Conservation (phyloP, 2,329 filamentous ascomycete genomes). For the Scytalidium sp. region DNA sequence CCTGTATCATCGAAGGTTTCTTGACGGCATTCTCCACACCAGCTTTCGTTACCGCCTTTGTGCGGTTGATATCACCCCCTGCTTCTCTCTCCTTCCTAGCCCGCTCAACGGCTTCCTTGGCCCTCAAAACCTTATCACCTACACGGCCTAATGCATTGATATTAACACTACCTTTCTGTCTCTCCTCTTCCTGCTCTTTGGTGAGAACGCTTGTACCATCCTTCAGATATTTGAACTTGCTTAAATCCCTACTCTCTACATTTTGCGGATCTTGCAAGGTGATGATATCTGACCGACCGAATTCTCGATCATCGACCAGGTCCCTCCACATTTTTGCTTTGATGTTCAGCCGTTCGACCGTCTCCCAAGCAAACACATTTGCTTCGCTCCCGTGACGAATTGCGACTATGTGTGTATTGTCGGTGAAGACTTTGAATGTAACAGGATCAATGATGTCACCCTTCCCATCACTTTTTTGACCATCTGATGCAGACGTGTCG, state of each 20-base stretch:
- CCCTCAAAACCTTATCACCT: slow-evolving; percentile 79
- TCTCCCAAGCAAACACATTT: slow-evolving; percentile 97
- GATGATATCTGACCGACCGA: slow-evolving; percentile 88
- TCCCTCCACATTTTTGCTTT: slow-evolving; percentile 97
- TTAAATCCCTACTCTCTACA: slow-evolving; percentile 75
- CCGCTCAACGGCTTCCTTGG: slow-evolving; percentile 90
- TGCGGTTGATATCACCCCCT: slow-evolving; percentile 54
- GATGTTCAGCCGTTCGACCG: slow-evolving; percentile 90
- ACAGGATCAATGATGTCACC: slow-evolving; percentile 94
- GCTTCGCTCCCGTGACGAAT: slow-evolving; percentile 76
- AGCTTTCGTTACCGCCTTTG: slow-evolving; percentile 35
- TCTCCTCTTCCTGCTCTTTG: slow-evolving; percentile 67
- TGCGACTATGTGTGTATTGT: slow-evolving; percentile 96
- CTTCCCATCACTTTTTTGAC: slow-evolving; percentile 47
- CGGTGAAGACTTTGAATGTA: slow-evolving; percentile 95
- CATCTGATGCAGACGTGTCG: slow-evolving; percentile 51
- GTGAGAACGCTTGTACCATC: slow-evolving; percentile 72
- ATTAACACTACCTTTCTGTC: slow-evolving; percentile 70
- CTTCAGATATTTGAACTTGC: slow-evolving; percentile 83
- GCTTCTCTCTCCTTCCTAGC: slow-evolving; percentile 72
- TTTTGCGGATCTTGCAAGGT: slow-evolving; percentile 96
- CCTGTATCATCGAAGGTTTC: slow-evolving; percentile 44
- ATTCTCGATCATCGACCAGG: slow-evolving; percentile 81
- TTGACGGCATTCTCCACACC: slow-evolving; percentile 28
- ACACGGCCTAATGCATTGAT: slow-evolving; percentile 73